Percentiles rank a stretch among this genome's conserved stretches.
Evolutionary conservation across 176 grass and related monocot genomes (phyloP).

Genomic region (Lolium rigidum): DNA sequence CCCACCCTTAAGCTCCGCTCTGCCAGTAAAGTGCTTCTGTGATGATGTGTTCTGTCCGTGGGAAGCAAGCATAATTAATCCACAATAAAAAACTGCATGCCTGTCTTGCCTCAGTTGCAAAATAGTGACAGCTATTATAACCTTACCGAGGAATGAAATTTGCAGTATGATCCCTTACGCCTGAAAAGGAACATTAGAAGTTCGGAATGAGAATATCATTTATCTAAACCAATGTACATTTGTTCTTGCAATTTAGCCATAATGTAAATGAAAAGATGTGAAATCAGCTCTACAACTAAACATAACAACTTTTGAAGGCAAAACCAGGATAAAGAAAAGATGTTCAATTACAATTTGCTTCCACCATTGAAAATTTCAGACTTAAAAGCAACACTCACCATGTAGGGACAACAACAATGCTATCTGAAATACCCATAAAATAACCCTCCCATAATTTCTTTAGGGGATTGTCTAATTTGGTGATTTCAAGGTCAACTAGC

Average conservation of each 20-base stretch:
- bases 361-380: background rate
- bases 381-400: background rate
- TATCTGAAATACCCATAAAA: constrained; percentile 27
- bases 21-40: constrained; percentile 73
- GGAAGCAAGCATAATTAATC: constrained; percentile 38
- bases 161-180: constrained; percentile 72
- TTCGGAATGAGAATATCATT: constrained; percentile 16
- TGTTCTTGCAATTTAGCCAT: background rate
- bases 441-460: background rate
- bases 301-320: background rate
- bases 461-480: background rate
- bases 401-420: background rate
- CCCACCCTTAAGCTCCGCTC: constrained; percentile 91
- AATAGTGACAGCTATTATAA: constrained; percentile 11
- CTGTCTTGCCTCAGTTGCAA: constrained; percentile 18
- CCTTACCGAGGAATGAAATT: constrained; percentile 88
- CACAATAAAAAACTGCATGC: background rate
- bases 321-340: background rate
- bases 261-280: background rate
- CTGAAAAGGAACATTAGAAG: constrained; percentile 52
- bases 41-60: constrained; percentile 71
- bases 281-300: background rate
- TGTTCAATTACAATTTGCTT: constrained; percentile 9
- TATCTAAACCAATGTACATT: constrained; percentile 13
- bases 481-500: background rate